Evolutionary conservation across 495 filamentous ascomycete genomes (phyloP), one percentile per base, ranked within the genome.

Genomic region (Penicillium paxilli): DNA sequence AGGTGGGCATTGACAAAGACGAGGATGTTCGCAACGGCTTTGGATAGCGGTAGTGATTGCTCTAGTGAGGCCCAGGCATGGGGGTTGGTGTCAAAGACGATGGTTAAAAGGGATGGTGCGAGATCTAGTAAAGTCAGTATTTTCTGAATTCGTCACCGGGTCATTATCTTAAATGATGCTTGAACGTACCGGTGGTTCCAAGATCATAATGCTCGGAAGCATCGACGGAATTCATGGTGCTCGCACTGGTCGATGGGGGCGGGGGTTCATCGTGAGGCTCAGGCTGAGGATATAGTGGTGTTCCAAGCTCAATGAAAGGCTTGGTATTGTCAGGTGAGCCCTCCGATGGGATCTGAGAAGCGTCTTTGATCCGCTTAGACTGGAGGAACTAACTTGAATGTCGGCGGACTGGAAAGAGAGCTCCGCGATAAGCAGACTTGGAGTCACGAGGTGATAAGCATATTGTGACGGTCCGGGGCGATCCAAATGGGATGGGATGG

Each of bases 1-100:
- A 98, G 82, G 66, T 98, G 94, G 52, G 92, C 89, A 67, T 98
- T 96, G 69, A 97, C 86, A 75, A 97, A 97, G 77, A 98, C 86
- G 64, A 96, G 87, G 55, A 98, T 81, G 75, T 91, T 94, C 47
- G 95, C 87, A 51, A 98, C 77, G 49, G 89, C 91, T 60, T 87
- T 87, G 48, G 88, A 85, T 55, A 98, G 81, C 25, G 94, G 83
- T n/a, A 98, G 87, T 4, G 81, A 83, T 54, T 84, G 70, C 57
- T 83, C 71, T 52, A 98, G 82, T 44, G 88, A 78, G 4, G 89
- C 84, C 94, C 94, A 98, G 66, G 94, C 91, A 60, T 88, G 89
- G 1, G 94, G 95, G 66, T 98, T 98, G 37, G 94, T 96, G 75
- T 98, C 94, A 75, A 98, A 80, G 70, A 98, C 82, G 64, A 98